These are phyloP conservation scores for Yamadazyma sp. DNA, from an alignment of 1,139 yeast genomes.

Conservation along the genomic window DNA sequence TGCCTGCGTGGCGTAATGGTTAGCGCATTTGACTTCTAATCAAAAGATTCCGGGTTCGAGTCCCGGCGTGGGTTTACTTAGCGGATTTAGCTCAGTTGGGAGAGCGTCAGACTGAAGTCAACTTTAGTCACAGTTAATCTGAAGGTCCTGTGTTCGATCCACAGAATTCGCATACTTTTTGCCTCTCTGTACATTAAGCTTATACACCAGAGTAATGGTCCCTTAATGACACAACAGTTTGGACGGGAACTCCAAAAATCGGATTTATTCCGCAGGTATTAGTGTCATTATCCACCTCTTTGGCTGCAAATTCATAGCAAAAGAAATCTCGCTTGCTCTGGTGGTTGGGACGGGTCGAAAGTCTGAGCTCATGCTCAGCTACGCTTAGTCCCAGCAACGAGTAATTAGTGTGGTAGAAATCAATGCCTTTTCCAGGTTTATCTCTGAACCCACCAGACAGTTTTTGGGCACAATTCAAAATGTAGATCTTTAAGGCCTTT, in stretches of 20 bases:
- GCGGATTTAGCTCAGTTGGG: conserved; percentile 53
- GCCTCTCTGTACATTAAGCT: not conserved
- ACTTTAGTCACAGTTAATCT: conserved; percentile 40
- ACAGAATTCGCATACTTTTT: conserved; percentile 41
- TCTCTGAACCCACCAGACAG: conserved; percentile 76
- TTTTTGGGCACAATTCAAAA: conserved; percentile 73
- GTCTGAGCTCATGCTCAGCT: conserved; percentile 53
- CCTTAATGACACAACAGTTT: not conserved
- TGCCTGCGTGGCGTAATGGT: conserved; percentile 33
- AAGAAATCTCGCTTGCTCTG: conserved; percentile 9
- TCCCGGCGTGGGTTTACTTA: conserved; percentile 31
- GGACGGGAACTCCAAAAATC: conserved; percentile 59
- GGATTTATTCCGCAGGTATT: conserved; percentile 53
- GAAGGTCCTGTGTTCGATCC: conserved; percentile 61
- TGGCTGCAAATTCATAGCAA: conserved; percentile 30
- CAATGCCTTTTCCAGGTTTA: conserved; percentile 81
- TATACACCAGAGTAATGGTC: not conserved
- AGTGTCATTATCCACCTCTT: conserved; percentile 19
- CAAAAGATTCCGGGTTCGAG: conserved; percentile 36
- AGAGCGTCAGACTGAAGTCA: conserved; percentile 56
- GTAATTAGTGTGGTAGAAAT: conserved; percentile 90
- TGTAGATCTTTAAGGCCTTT: conserved; percentile 60
- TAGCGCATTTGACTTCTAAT: conserved; percentile 35
- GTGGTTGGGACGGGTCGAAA: conserved; percentile 17
- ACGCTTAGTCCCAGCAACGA: conserved; percentile 74